A percentile compares a stretch with the other conserved stretches of the same genome.
phyloP scores from a whole-genome alignment of 2,329 filamentous ascomycete species.

The Alternaria brassicicola region DNA sequence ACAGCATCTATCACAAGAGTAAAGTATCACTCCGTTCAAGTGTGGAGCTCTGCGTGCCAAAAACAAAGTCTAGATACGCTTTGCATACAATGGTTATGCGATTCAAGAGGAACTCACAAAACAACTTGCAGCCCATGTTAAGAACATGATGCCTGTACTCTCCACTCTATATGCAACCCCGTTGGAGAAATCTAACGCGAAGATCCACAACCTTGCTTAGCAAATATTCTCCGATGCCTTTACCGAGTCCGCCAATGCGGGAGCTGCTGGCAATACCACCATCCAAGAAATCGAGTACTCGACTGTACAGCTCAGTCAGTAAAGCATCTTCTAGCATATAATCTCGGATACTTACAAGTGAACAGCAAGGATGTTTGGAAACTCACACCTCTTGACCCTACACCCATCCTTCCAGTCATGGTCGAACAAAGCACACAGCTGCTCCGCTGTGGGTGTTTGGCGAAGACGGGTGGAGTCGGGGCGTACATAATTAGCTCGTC shows the following conservation, averaged over 20 bases:
- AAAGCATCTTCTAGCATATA: not conserved
- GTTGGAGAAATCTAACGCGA: no score
- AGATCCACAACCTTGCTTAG: not conserved
- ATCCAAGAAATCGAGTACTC: not conserved
- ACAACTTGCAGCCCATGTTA: no score
- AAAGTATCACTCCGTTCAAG: no score
- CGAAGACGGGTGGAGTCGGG: slow-evolving; percentile 29
- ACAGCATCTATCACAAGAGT: no score
- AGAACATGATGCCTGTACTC: no score
- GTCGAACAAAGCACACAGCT: not conserved
- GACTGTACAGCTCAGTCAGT: no score
- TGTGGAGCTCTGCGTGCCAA: no score
- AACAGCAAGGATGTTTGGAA: slow-evolving; percentile 1
- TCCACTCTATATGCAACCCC: no score
- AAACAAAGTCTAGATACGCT: no score
- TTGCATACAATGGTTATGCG: no score
- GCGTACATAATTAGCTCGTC: slow-evolving; percentile 42
- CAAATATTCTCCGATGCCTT: not conserved
- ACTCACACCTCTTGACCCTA: slow-evolving; percentile 4
- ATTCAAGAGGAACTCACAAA: no score
- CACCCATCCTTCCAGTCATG: slow-evolving; percentile 3
- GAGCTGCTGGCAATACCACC: not conserved
- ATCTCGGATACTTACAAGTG: not conserved
- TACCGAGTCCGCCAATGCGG: not conserved
- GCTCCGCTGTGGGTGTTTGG: not conserved